phyloP scores from a whole-genome alignment of 2,329 filamentous ascomycete species.

The Aspergillus tubingensis region DNA sequence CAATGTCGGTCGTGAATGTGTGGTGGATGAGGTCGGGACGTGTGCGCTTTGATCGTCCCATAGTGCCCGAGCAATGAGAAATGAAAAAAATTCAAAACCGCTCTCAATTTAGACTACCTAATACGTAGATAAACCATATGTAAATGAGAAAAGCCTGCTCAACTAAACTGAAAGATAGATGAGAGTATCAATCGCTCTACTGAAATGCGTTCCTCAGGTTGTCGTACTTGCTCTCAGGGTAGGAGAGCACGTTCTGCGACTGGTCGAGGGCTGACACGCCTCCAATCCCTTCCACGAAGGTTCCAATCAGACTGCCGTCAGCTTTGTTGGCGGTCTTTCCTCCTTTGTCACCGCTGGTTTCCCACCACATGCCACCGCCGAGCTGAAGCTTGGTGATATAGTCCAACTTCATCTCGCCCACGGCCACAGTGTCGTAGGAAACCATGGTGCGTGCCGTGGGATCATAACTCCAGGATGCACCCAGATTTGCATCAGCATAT shows the following conservation, averaged over 20 bases:
- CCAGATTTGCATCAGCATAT: slow-evolving; percentile 61
- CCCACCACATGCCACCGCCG: slow-evolving; percentile 97
- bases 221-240: slow-evolving; percentile 45
- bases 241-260: slow-evolving; percentile 37
- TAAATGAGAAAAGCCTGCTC: background rate
- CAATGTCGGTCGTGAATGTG: slow-evolving; percentile 15
- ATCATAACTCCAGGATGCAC: slow-evolving; percentile 79
- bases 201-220: slow-evolving; percentile 38
- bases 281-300: slow-evolving; percentile 45
- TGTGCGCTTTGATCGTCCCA: slow-evolving; percentile 22
- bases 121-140: slow-evolving; percentile 7
- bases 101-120: slow-evolving; percentile 4
- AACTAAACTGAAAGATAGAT: background rate
- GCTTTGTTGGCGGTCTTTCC: slow-evolving; percentile 46
- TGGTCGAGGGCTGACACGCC: slow-evolving; percentile 38
- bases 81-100: slow-evolving; percentile 22
- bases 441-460: slow-evolving; percentile 65
- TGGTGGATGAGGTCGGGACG: slow-evolving; percentile 18
- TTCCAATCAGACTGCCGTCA: slow-evolving; percentile 66
- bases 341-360: slow-evolving; percentile 75
- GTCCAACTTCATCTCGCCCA: slow-evolving; percentile 68
- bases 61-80: slow-evolving; percentile 18
- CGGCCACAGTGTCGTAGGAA: slow-evolving; percentile 65
- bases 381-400: slow-evolving; percentile 68
- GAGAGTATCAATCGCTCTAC: slow-evolving; percentile 5